A percentile compares a stretch with the other conserved stretches of the same genome.
Conservation (phyloP, 177 flowering plant species). For the Vitis hybrid region DNA sequence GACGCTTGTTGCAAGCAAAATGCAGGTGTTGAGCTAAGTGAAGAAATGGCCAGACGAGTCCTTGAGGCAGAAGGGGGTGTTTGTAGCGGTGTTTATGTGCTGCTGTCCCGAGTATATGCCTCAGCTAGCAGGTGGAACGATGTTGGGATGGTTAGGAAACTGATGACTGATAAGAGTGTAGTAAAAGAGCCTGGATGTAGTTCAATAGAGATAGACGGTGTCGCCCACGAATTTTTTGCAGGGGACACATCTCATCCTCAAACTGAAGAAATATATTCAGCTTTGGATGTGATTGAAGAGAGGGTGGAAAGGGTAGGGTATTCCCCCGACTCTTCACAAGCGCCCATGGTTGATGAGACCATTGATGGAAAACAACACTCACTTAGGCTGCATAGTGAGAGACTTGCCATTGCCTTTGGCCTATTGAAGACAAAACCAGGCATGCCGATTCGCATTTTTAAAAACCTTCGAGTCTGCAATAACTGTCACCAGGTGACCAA, state of each 20-base stretch:
- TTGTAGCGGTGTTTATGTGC: conserved; percentile 68
- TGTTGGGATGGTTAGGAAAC: conserved; percentile 60
- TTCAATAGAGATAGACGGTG: conserved; percentile 59
- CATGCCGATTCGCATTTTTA: conserved; percentile 64
- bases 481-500: conserved; percentile 81
- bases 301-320: conserved; percentile 48
- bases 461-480: conserved; percentile 70
- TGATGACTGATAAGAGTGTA: conserved; percentile 73
- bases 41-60: conserved; percentile 48
- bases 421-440: conserved; percentile 53
- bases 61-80: conserved; percentile 40
- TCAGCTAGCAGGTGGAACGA: conserved; percentile 72
- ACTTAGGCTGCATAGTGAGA: conserved; percentile 74
- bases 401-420: conserved; percentile 78
- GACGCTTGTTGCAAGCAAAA: conserved; percentile 66
- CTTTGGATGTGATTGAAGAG: conserved; percentile 48
- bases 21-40: conserved; percentile 49
- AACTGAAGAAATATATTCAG: conserved; percentile 44
- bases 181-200: conserved; percentile 85
- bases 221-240: conserved; percentile 66
- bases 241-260: conserved; percentile 76
- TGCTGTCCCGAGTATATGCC: conserved; percentile 74
- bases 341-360: conserved; percentile 55
- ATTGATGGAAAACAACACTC: conserved; percentile 40
- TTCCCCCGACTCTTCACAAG: conserved; percentile 57